Base-by-base conservation (phyloP, 2,329 filamentous ascomycete genomes). In the Cordyceps militaris region DNA sequence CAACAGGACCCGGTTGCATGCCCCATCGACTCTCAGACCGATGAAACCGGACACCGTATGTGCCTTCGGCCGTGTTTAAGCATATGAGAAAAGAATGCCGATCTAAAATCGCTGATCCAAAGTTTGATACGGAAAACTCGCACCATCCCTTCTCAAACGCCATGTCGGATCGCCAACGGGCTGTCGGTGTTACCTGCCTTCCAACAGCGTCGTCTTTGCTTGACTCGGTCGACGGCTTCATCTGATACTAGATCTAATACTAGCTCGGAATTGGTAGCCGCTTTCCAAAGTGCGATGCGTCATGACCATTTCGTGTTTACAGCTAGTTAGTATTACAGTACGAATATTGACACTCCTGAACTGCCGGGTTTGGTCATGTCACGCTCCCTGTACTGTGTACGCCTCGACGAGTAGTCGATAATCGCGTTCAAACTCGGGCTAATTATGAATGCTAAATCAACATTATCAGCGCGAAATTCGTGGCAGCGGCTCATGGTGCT, bases 81-180 rank as follows among this genome's bases (percentile, higher is more conserved):
- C 51, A 46, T 54, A 54, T 36, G n/a, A n/a, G n/a, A n/a, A n/a
- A n/a, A n/a, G n/a, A 47, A 32, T 26, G 44, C 24, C 51, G n/a
- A 42, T 30, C 28, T 26, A 11, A 44, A 4, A 32, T 32, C 26
- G 50, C 11, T 19, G 50, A 42, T 53, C 38, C 10, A 44, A 53
- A 44, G 26, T 32, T n/a, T 43, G n/a, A 14, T 14, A 32, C 26
- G 7, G 13, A n/a, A n/a, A n/a, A 13, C 32, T 11, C 30, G 21
- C 36, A n/a, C 49, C 47, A 38, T 11, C 30, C 6, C 16, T 24
- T 19, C 36, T 36, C 36, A 40, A 19, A 6, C 2, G 13, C 14
- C 32, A 3, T 9, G 48, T n/a, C n/a, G 48, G 34, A 40, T 21
- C 21, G 21, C 21, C 19, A 14, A 23, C 21, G 40, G 21, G 10